These are phyloP conservation scores for Penstemon newberryi DNA, from an alignment of 257 asterid species.

Conservation along the genomic window DNA sequence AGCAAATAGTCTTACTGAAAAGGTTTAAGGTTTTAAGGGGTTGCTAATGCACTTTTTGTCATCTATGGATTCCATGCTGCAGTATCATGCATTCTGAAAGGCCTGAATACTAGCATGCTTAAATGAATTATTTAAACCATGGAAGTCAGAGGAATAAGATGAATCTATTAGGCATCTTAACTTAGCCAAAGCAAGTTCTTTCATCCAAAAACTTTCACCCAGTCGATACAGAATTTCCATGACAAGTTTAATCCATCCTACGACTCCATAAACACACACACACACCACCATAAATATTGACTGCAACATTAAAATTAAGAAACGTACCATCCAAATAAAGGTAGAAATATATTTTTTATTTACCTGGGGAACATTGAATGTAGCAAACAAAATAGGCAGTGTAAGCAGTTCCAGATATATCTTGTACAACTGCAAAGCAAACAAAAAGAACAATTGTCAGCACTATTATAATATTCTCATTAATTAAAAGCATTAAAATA, in stretches of 20 bases:
- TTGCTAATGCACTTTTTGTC: background rate
- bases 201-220: background rate
- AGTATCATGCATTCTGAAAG: slow-evolving; percentile 19
- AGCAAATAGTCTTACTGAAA: background rate
- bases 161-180: background rate
- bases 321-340: slow-evolving; percentile 17
- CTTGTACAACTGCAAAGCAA: slow-evolving; percentile 56
- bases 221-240: background rate
- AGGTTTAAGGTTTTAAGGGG: background rate
- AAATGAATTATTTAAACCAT: background rate
- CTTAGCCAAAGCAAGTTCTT: background rate
- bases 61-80: background rate
- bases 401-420: slow-evolving; percentile 65
- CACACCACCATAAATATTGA: background rate
- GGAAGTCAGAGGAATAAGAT: background rate
- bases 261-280: background rate
- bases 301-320: slow-evolving; percentile 9
- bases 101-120: slow-evolving; percentile 1
- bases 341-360: slow-evolving; percentile 15
- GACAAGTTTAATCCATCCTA: background rate
- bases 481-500: slow-evolving; percentile 12
- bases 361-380: slow-evolving; percentile 83
- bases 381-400: slow-evolving; percentile 55
- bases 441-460: slow-evolving; percentile 27
- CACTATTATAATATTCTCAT: slow-evolving; percentile 19